phyloP scores from a whole-genome alignment of 78 protist genomes.

The Protostelium mycophagum region DNA sequence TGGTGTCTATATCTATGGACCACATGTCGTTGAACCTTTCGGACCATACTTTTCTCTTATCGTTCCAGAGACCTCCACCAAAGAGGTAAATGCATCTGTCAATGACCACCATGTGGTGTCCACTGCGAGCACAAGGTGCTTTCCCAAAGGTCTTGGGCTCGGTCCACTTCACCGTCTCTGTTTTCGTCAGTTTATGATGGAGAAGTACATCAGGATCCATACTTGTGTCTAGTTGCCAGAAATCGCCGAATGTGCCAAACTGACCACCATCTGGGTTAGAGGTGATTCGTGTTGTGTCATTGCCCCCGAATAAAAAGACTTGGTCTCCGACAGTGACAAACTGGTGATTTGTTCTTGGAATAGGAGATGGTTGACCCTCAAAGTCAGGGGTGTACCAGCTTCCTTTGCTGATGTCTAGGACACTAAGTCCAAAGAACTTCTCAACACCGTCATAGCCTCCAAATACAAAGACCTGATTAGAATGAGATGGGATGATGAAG shows the following conservation, averaged over 20 bases:
- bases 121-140: conserved; percentile 38
- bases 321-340: conserved; percentile 9
- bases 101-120: conserved; percentile 51
- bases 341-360: background rate
- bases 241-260: conserved; percentile 7
- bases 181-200: no score
- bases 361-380: background rate
- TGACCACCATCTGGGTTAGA: background rate
- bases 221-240: conserved; percentile 47
- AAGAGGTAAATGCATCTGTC: conserved; percentile 31
- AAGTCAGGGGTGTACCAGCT: background rate
- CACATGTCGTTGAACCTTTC: conserved; percentile 61
- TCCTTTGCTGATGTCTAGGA: background rate
- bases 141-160: conserved; percentile 28
- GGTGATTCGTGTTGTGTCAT: conserved; percentile 6
- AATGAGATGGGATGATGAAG: background rate
- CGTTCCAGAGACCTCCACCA: conserved; percentile 43
- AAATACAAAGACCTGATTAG: background rate
- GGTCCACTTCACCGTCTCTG: conserved; percentile 21
- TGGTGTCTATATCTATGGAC: conserved; percentile 24
- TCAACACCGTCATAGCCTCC: background rate
- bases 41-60: conserved; percentile 29
- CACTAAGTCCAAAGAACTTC: background rate
- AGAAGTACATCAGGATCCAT: no score
- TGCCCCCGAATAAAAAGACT: conserved; percentile 47